These are phyloP conservation scores for Sphagnum fallax DNA, from an alignment of 228 moss, liverwort and hornwort species.

Conservation along the genomic window DNA sequence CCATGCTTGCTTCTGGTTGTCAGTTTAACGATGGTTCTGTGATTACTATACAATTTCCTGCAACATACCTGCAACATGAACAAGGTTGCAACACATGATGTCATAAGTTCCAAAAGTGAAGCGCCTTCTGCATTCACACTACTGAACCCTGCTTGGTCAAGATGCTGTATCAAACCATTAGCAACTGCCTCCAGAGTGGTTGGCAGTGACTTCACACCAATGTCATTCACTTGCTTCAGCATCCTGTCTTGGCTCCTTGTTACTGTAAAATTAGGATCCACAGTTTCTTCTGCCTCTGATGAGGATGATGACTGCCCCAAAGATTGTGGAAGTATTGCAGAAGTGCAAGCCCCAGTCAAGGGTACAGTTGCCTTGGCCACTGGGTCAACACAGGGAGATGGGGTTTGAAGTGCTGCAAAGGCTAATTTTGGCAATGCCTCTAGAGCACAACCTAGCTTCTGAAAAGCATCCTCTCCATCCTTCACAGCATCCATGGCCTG, in stretches of 20 bases:
- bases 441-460: conserved; percentile 66
- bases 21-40: no score
- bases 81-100: conserved; percentile 86
- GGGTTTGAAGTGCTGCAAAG: conserved; percentile 23
- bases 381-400: conserved; percentile 16
- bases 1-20: neutral
- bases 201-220: conserved; percentile 19
- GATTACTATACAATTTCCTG: no score
- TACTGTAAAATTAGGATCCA: conserved; percentile 43
- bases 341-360: conserved; percentile 20
- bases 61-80: conserved; percentile 84
- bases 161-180: conserved; percentile 33
- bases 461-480: conserved; percentile 64
- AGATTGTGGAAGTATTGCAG: conserved; percentile 27
- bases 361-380: conserved; percentile 23
- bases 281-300: conserved; percentile 48
- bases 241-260: conserved; percentile 32
- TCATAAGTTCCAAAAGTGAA: conserved; percentile 66
- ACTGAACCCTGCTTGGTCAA: conserved; percentile 20
- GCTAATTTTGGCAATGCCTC: conserved; percentile 44
- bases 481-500: conserved; percentile 73
- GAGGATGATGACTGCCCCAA: conserved; percentile 55
- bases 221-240: conserved; percentile 19
- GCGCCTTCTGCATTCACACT: conserved; percentile 39
- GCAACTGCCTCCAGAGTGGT: conserved; percentile 27